Conservation (phyloP, 345 rosid genomes). For the Aquilaria yunnanensis region DNA sequence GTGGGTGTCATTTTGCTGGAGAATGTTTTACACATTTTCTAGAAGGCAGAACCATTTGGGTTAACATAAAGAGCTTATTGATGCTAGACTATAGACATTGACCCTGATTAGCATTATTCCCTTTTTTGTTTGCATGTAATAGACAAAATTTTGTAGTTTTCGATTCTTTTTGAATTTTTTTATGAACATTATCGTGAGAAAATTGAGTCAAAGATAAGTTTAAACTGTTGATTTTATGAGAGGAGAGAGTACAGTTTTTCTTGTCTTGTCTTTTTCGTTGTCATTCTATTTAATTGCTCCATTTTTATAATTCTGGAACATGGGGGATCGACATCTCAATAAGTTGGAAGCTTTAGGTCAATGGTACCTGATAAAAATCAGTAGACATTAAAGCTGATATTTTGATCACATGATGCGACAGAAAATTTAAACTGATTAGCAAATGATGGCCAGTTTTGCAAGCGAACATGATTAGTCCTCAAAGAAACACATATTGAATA, state of each 20-base stretch:
- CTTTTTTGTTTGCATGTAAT: too few species aligned
- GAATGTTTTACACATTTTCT: too few species aligned
- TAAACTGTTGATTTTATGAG: background rate
- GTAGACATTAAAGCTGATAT: background rate
- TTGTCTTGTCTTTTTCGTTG: background rate
- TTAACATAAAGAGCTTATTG: too few species aligned
- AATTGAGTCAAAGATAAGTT: too few species aligned
- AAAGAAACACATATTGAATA: background rate
- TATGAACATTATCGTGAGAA: too few species aligned
- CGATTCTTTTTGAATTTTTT: too few species aligned
- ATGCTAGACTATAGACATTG: too few species aligned
- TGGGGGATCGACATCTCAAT: background rate
- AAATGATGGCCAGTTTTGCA: background rate
- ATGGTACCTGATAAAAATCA: background rate
- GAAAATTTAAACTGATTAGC: background rate
- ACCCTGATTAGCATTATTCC: too few species aligned
- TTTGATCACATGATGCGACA: background rate
- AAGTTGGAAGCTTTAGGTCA: background rate
- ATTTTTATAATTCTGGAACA: background rate
- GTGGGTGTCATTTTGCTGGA: too few species aligned
- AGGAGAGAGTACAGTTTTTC: background rate
- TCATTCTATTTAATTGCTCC: background rate
- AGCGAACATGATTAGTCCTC: too few species aligned
- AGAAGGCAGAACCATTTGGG: too few species aligned
- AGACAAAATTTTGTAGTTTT: too few species aligned